Evolutionary conservation across 2,329 filamentous ascomycete genomes (phyloP).

Genomic region (Ceratocystis cacaofunesta): DNA sequence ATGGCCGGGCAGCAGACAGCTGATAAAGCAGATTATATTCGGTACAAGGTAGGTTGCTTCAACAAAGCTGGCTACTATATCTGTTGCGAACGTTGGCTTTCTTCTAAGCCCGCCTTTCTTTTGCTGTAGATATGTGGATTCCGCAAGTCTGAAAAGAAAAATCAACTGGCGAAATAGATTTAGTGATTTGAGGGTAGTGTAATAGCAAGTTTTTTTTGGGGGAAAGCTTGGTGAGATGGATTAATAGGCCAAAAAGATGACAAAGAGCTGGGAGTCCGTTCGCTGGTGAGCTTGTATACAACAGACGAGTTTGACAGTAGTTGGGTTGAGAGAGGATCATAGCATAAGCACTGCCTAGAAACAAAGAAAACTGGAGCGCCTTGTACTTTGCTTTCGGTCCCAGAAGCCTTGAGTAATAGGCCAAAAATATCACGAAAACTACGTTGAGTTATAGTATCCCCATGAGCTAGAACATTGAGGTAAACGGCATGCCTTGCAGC

Average conservation of each 20-base stretch:
- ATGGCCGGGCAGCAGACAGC: background rate
- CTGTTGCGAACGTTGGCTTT: background rate
- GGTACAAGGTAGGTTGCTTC: background rate
- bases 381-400: background rate
- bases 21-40: background rate
- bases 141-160: background rate
- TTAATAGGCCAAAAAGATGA: background rate
- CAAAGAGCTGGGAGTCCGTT: background rate
- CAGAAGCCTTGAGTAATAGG: background rate
- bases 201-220: background rate
- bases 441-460: background rate
- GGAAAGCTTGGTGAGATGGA: background rate
- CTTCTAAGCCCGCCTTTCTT: background rate
- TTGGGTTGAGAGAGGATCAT: background rate
- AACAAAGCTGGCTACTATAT: background rate
- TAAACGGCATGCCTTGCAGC: background rate
- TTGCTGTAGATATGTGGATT: background rate
- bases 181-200: background rate
- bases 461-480: background rate
- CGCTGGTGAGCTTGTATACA: background rate
- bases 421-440: conserved; percentile 3
- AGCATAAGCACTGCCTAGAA: background rate
- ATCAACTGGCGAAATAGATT: background rate
- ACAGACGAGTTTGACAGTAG: too few relatives aligned
- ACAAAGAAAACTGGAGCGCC: conserved; percentile 11